Evolutionary conservation across 768 basidiomycete genomes (phyloP).

Genomic region (Candolleomyces aberdarensis): DNA sequence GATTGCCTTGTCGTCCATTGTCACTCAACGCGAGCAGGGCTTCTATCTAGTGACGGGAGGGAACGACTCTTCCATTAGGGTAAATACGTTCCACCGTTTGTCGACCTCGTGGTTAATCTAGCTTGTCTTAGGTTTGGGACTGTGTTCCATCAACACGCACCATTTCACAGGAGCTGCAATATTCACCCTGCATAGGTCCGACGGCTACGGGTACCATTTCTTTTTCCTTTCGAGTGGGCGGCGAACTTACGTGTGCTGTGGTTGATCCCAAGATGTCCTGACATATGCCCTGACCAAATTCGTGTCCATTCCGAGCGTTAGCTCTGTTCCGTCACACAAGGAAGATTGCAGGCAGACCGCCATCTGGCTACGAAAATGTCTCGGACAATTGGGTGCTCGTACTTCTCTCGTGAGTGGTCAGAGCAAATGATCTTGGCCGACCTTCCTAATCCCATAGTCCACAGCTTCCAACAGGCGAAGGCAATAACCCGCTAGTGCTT

Average conservation of each 20-base stretch:
- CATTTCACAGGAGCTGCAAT: constrained; percentile 10
- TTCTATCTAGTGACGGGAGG: constrained; percentile 69
- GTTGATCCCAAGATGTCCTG: constrained; percentile 54
- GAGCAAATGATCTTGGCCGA: neutral
- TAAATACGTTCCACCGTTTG: constrained; percentile 19
- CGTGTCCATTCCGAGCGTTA: constrained; percentile 84
- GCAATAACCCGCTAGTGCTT: constrained; percentile 83
- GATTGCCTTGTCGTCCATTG: constrained; percentile 77
- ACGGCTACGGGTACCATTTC: constrained; percentile 1
- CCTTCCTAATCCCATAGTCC: neutral
- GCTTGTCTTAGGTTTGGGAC: constrained; percentile 49
- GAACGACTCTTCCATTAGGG: constrained; percentile 84
- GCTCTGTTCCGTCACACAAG: constrained; percentile 57
- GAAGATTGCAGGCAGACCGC: constrained; percentile 95
- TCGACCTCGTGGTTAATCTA: no score
- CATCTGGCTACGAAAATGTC: constrained; percentile 86
- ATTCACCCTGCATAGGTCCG: constrained; percentile 5
- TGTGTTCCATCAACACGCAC: constrained; percentile 31
- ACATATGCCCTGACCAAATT: constrained; percentile 81
- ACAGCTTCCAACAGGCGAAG: constrained; percentile 75
- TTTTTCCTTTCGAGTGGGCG: neutral
- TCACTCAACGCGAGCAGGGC: constrained; percentile 35
- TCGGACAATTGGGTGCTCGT: constrained; percentile 85
- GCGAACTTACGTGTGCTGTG: neutral
- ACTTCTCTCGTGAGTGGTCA: constrained; percentile 57